These are phyloP conservation scores for Litchi chinensis DNA, from an alignment of 345 rosid genomes.

Conservation along the genomic window DNA sequence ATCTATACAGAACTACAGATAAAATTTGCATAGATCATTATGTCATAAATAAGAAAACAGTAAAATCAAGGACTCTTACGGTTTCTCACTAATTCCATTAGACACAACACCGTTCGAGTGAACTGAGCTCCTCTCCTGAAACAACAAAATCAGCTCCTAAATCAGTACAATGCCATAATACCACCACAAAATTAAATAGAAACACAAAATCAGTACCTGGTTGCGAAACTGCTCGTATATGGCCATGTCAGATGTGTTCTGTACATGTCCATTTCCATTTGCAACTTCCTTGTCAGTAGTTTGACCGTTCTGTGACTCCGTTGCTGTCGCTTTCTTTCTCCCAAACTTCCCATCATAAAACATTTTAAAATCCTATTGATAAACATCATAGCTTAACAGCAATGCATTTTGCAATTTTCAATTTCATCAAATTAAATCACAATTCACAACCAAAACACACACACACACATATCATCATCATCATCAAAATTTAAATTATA, in stretches of 20 bases:
- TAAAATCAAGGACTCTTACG: constrained; percentile 47
- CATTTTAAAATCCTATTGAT: constrained; percentile 69
- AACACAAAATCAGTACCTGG: constrained; percentile 45
- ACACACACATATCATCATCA: too few relatives aligned
- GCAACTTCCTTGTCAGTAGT: constrained; percentile 37
- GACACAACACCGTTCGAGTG: constrained; percentile 40
- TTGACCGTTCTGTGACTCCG: constrained; percentile 44
- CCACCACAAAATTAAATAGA: neutral
- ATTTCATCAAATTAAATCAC: constrained; percentile 6
- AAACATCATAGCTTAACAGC: constrained; percentile 40
- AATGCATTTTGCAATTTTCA: constrained; percentile 23
- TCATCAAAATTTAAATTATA: neutral
- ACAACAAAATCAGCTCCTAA: constrained; percentile 5
- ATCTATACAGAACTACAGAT: neutral
- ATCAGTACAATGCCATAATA: neutral
- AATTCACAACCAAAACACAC: neutral
- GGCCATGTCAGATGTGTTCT: constrained; percentile 59
- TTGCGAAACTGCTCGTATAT: constrained; percentile 63
- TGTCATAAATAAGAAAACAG: neutral
- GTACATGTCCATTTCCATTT: constrained; percentile 48
- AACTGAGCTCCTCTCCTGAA: constrained; percentile 45
- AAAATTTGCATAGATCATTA: neutral
- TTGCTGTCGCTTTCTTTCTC: constrained; percentile 59
- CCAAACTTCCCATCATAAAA: constrained; percentile 91
- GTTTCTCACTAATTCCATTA: constrained; percentile 52